Percentiles rank a stretch among this genome's conserved stretches.
Conservation (phyloP, 176 grass and related monocot genomes). For the Carex scoparia region DNA sequence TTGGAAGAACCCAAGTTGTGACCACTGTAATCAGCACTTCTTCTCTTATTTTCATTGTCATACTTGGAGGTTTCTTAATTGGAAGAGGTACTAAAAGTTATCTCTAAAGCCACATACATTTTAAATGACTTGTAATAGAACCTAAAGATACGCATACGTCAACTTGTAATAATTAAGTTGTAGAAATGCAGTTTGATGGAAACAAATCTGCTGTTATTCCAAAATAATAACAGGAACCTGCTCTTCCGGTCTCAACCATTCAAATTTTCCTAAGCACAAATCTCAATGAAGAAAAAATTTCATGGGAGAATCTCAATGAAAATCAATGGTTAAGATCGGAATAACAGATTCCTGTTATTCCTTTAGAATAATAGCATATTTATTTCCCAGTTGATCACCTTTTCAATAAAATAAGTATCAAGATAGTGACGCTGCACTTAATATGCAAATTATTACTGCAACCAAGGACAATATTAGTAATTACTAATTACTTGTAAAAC, state of each 20-base stretch:
- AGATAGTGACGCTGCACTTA: neutral
- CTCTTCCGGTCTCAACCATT: too few species aligned
- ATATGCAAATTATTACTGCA: neutral
- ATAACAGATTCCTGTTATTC: too few species aligned
- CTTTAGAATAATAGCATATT: too few species aligned
- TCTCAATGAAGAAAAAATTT: too few species aligned
- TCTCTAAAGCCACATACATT: neutral
- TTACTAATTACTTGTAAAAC: neutral
- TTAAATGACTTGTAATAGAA: neutral
- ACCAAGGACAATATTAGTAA: neutral
- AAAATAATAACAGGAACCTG: too few species aligned
- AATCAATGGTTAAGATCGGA: too few species aligned
- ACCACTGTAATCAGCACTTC: constrained; percentile 57
- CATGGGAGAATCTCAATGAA: too few species aligned
- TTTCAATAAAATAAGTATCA: neutral
- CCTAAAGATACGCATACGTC: neutral
- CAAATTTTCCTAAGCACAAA: too few species aligned
- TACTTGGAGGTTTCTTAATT: constrained; percentile 84
- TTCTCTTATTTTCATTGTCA: constrained; percentile 58
- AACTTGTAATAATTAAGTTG: neutral
- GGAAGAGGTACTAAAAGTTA: constrained; percentile 51
- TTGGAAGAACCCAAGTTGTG: constrained; percentile 90
- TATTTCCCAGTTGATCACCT: neutral
- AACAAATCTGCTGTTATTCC: too few species aligned
- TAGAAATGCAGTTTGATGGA: neutral